A percentile compares a stretch with the other conserved stretches of the same genome.
phyloP scores from a whole-genome alignment of 2,329 filamentous ascomycete genomes.

The Aspergillus arachidicola region DNA sequence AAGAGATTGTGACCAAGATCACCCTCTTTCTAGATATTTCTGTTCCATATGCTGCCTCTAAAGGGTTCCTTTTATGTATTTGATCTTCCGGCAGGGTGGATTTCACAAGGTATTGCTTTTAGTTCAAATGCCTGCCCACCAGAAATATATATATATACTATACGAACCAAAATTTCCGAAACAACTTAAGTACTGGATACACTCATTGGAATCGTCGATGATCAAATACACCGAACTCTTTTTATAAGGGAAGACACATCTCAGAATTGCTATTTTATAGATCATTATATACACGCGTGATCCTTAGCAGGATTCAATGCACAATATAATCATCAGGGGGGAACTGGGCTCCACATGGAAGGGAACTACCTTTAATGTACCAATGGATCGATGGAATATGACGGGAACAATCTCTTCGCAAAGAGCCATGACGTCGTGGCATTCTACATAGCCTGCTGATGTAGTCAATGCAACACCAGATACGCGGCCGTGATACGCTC shows the following conservation, averaged over 20 bases:
- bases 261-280: fast-evolving
- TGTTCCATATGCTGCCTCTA: no score
- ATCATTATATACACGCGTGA: neutral
- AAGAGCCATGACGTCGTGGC: neutral
- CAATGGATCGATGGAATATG: neutral
- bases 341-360: neutral
- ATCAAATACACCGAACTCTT: neutral
- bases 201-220: fast-evolving
- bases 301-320: neutral
- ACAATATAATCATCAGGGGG: neutral
- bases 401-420: neutral
- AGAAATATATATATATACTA: no score
- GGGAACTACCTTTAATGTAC: neutral
- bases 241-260: neutral
- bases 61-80: no score
- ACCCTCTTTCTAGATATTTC: no score
- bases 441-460: neutral
- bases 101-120: no score
- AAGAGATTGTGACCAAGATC: no score
- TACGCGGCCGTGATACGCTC: neutral
- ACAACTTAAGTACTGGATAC: no score
- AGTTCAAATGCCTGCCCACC: no score
- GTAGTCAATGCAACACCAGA: neutral
- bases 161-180: fast-evolving
- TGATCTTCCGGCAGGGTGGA: no score